Evolutionary conservation across 2,329 filamentous ascomycete genomes (phyloP), one percentile per base, ranked within the genome.

Genomic region (Dactylella cylindrospora): DNA sequence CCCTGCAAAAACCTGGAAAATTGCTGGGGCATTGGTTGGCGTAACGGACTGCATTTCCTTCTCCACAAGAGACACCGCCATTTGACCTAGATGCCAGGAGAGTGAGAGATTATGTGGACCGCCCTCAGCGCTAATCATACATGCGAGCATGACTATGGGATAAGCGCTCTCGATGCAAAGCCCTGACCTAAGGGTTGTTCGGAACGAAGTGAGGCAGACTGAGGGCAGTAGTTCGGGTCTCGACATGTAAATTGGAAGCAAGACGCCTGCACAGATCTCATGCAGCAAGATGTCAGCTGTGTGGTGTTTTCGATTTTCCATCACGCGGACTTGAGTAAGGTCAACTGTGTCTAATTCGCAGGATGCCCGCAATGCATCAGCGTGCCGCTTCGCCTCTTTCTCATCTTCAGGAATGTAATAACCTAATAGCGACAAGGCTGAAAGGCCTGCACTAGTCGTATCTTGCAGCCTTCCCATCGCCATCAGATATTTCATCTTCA

Each of bases 401-500:
- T 67, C 65, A 25, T 69, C 66, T 17, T 67, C 39, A 3, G 68
- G 68, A 26, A 68, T 65, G 39, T 69, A 61, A 64, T 67, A 68
- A 20, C 59, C 67, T 39, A 69, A 57, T n/a, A 68, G 50, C 31
- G 65, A 64, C 38, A 69, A 55, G 25, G 67, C 68, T 23, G 66
- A 59, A 29, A 68, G 60, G 15, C 67, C 67, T 19, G 67, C 65
- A 52, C 66, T 55, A 33, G 67, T 69, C 19, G 67, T 65, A 43
- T 69, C 68, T 46, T 69, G 68, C 22, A 69, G 46, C 28, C 61
- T 66, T 12, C 68, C 68, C 43, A 67, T 67, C n/a, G 67, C 66
- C 44, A 68, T 65, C 10, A 68, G 54, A 49, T 68, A 69, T 29
- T 68, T 69, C 68, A 69, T 69, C 55, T 69, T 69, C 28, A 66